A percentile compares a stretch with the other conserved stretches of the same genome.
phyloP scores from a whole-genome alignment of 495 filamentous ascomycete species.

The Penicillium soppii region DNA sequence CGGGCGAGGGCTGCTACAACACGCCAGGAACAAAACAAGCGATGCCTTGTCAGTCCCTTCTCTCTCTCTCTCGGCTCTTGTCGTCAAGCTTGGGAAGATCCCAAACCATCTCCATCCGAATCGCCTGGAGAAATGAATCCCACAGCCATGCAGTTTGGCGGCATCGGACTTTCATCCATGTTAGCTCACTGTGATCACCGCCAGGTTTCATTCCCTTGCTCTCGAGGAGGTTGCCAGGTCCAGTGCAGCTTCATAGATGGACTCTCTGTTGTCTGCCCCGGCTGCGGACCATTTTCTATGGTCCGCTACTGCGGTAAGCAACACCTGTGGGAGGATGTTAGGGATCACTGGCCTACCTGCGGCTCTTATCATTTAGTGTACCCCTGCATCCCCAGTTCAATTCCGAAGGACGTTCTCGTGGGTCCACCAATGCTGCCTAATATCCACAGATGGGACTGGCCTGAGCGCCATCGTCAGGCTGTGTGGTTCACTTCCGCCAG shows the following conservation, averaged over 20 bases:
- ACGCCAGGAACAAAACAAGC: too few species aligned
- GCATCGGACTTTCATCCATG: not conserved
- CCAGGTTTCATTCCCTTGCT: constrained; percentile 26
- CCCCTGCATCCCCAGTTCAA: constrained; percentile 13
- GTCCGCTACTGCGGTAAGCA: constrained; percentile 40
- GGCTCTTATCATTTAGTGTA: constrained; percentile 15
- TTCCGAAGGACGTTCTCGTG: constrained; percentile 14
- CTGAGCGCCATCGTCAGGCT: constrained; percentile 38
- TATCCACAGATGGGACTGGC: constrained; percentile 27
- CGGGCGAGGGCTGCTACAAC: not conserved
- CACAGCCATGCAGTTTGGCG: not conserved
- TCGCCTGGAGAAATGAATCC: not conserved
- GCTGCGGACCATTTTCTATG: constrained; percentile 43
- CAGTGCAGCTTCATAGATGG: constrained; percentile 54
- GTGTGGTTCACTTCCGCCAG: constrained; percentile 26
- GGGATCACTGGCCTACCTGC: constrained; percentile 36
- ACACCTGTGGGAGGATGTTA: constrained; percentile 37
- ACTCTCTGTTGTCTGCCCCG: constrained; percentile 35
- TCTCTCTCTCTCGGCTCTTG: not conserved
- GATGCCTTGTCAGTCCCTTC: too few species aligned
- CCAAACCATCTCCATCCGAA: not conserved
- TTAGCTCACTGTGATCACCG: constrained; percentile 25
- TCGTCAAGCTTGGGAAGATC: not conserved
- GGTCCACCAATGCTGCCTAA: constrained; percentile 29
- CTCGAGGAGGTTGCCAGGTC: constrained; percentile 28